Conservation (phyloP, 2,329 filamentous ascomycete species). For the Graphilbum ipis-grandicollis region DNA sequence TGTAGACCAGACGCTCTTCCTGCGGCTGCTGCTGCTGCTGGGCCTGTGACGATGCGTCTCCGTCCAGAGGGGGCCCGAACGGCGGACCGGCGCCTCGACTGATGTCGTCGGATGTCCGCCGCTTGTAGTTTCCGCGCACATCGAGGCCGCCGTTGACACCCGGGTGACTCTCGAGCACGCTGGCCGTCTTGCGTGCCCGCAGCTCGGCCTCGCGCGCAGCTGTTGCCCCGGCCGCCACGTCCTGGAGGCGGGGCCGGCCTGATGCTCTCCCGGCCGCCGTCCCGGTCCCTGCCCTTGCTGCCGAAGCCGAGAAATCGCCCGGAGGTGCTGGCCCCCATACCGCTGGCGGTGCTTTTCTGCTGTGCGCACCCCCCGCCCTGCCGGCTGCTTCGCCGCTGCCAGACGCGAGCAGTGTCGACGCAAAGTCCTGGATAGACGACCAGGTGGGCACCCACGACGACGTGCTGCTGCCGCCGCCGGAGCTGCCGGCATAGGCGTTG, state of each 20-base stretch:
- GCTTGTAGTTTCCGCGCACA: slow-evolving; percentile 39
- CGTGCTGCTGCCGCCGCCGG: neutral
- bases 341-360: too few relatives aligned
- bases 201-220: slow-evolving; percentile 35
- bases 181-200: slow-evolving; percentile 37
- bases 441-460: slow-evolving; percentile 29
- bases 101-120: slow-evolving; percentile 51
- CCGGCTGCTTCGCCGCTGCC: slow-evolving; percentile 9
- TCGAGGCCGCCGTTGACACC: slow-evolving; percentile 42
- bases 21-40: slow-evolving; percentile 30
- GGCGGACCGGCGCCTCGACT: slow-evolving; percentile 13
- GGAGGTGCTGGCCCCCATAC: slow-evolving; percentile 36
- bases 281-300: too few relatives aligned
- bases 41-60: slow-evolving; percentile 9
- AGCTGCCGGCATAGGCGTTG: neutral
- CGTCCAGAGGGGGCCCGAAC: slow-evolving; percentile 4
- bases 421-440: slow-evolving; percentile 37
- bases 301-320: slow-evolving; percentile 6
- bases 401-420: slow-evolving; percentile 22
- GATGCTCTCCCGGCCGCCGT: neutral
- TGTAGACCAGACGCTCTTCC: slow-evolving; percentile 69
- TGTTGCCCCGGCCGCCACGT: slow-evolving; percentile 32
- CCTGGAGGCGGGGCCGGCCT: slow-evolving; percentile 20
- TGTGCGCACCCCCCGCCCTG: slow-evolving; percentile 6
- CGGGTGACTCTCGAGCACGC: slow-evolving; percentile 42